Evolutionary conservation across 805 yeast species (phyloP).

Genomic region (Kazachstania taianensis): DNA sequence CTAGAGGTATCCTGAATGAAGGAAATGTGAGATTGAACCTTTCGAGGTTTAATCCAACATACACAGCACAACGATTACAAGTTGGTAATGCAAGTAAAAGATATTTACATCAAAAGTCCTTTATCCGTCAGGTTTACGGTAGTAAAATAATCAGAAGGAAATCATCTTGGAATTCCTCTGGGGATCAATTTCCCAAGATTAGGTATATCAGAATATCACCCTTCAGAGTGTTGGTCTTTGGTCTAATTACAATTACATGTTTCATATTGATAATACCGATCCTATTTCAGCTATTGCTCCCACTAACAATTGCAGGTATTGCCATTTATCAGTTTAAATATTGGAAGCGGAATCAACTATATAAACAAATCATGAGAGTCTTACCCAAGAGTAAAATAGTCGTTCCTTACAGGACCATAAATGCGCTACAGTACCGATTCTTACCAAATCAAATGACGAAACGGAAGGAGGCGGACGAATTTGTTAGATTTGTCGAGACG

Average conservation of each 20-base stretch:
- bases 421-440: constrained; percentile 10
- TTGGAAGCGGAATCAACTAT: constrained; percentile 16
- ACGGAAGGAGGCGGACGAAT: constrained; percentile 4
- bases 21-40: no score
- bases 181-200: constrained; percentile 3
- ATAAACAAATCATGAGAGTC: constrained; percentile 9
- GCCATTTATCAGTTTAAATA: constrained; percentile 16
- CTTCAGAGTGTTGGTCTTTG: constrained; percentile 6
- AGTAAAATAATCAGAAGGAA: no score
- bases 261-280: constrained; percentile 11
- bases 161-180: no score
- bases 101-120: no score
- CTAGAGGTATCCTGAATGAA: no score
- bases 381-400: constrained; percentile 11
- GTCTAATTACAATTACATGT: constrained; percentile 6
- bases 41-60: no score
- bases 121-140: no score
- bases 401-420: constrained; percentile 11
- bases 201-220: constrained; percentile 10
- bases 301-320: constrained; percentile 16
- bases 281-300: constrained; percentile 15
- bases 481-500: constrained; percentile 9
- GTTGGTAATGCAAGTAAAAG: no score
- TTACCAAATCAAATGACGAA: constrained; percentile 5
- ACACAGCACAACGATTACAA: no score